Evolutionary conservation across 805 yeast genomes (phyloP).

Genomic region (Metschnikowia vanudenii): DNA sequence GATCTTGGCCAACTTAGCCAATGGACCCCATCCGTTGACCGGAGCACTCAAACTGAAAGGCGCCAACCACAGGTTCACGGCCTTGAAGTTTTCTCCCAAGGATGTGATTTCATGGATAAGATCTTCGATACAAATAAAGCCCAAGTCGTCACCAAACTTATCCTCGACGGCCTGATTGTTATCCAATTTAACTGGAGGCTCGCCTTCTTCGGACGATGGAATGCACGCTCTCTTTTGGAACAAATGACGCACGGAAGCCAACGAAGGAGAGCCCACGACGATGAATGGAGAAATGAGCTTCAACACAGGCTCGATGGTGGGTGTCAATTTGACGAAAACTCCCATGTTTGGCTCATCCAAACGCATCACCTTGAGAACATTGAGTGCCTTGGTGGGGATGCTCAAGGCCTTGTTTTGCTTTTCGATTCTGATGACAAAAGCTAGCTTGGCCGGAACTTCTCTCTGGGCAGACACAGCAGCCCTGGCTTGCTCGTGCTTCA

Average conservation of each 20-base stretch:
- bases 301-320: constrained; percentile 58
- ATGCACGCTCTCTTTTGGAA: constrained; percentile 76
- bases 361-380: constrained; percentile 60
- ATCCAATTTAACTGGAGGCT: constrained; percentile 52
- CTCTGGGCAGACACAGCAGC: constrained; percentile 13
- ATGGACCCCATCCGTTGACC: constrained; percentile 71
- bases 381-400: constrained; percentile 62
- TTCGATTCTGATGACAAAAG: constrained; percentile 65
- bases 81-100: constrained; percentile 63
- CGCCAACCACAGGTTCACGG: constrained; percentile 57
- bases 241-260: constrained; percentile 66
- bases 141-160: constrained; percentile 53
- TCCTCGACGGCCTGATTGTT: constrained; percentile 78
- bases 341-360: constrained; percentile 61
- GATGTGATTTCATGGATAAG: constrained; percentile 67
- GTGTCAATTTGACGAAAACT: constrained; percentile 65
- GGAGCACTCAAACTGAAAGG: constrained; percentile 73
- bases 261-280: constrained; percentile 72
- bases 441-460: constrained; percentile 38
- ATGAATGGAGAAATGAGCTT: constrained; percentile 71
- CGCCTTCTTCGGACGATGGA: constrained; percentile 29
- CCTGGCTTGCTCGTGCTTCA: constrained; percentile 45
- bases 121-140: constrained; percentile 79
- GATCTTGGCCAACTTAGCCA: constrained; percentile 63
- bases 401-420: constrained; percentile 59